These are phyloP conservation scores for Ustilago trichophora DNA, from an alignment of 1,284 basidiomycete genomes.

Conservation along the genomic window DNA sequence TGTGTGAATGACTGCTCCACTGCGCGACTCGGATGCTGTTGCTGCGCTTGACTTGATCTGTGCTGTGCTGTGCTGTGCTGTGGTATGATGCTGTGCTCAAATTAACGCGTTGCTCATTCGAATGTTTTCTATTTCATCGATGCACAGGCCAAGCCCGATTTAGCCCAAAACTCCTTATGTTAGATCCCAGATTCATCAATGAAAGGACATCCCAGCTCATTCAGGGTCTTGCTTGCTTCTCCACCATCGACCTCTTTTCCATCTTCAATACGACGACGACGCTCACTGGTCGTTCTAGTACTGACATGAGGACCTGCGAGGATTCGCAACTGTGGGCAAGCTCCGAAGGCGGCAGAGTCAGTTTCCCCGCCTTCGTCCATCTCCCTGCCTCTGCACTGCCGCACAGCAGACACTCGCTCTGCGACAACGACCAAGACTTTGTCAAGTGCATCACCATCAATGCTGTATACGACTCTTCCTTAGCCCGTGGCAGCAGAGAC, in stretches of 20 bases:
- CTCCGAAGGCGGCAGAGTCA: not conserved
- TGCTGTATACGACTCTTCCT: not conserved
- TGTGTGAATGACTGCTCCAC: not conserved
- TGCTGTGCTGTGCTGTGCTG: conserved; percentile 6
- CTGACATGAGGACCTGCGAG: not conserved
- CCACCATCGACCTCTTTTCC: too few relatives aligned
- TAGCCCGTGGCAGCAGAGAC: not conserved
- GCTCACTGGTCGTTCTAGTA: not conserved
- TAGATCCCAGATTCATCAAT: too few relatives aligned
- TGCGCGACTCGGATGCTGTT: not conserved
- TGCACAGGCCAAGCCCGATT: conserved; percentile 15
- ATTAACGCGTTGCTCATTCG: not conserved
- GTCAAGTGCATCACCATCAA: conserved; percentile 8
- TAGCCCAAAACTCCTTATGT: not conserved
- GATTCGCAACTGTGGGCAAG: not conserved
- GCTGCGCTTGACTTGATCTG: not conserved
- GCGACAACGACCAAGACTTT: not conserved
- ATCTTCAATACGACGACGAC: not conserved
- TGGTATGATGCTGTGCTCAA: not conserved
- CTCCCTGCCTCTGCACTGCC: conserved; percentile 17
- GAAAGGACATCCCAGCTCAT: too few relatives aligned
- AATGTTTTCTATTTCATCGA: not conserved
- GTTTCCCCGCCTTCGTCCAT: conserved; percentile 20
- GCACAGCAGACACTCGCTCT: not conserved
- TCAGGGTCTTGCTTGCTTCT: not conserved